These are phyloP conservation scores for Chenopodium suecicum DNA, from an alignment of 148 eudicot species.

Conservation along the genomic window DNA sequence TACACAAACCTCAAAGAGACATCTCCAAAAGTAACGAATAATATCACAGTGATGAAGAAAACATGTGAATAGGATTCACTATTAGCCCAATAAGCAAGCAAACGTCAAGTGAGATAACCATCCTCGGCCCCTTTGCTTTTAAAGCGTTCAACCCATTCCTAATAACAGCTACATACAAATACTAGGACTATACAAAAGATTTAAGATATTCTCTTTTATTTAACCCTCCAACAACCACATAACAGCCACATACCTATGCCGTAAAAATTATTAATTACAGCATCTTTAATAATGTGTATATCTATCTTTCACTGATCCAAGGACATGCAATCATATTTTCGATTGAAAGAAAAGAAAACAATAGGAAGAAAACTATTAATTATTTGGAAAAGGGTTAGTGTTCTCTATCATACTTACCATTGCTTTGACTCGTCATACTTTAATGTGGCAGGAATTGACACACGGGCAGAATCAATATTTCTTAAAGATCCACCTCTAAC, in stretches of 20 bases:
- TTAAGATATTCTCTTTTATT: not conserved
- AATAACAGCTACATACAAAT: not conserved
- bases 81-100: too few species aligned
- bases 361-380: not conserved
- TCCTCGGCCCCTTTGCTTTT: not conserved
- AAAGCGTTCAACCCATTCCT: not conserved
- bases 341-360: not conserved
- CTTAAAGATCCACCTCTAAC: constrained; percentile 82
- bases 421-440: constrained; percentile 69
- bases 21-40: too few species aligned
- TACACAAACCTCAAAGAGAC: too few species aligned
- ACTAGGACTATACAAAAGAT: not conserved
- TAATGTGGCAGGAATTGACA: constrained; percentile 87
- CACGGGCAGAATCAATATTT: constrained; percentile 82
- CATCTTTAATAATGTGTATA: not conserved
- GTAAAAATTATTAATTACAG: not conserved
- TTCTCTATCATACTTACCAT: constrained; percentile 47
- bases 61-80: too few species aligned
- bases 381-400: not conserved
- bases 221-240: constrained; percentile 1
- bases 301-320: not conserved
- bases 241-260: not conserved
- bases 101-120: too few species aligned
- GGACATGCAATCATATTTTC: constrained; percentile 9
- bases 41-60: too few species aligned